These are phyloP conservation scores for Penicillium sp. DNA, from an alignment of 2,329 filamentous ascomycete genomes.

Conservation along the genomic window DNA sequence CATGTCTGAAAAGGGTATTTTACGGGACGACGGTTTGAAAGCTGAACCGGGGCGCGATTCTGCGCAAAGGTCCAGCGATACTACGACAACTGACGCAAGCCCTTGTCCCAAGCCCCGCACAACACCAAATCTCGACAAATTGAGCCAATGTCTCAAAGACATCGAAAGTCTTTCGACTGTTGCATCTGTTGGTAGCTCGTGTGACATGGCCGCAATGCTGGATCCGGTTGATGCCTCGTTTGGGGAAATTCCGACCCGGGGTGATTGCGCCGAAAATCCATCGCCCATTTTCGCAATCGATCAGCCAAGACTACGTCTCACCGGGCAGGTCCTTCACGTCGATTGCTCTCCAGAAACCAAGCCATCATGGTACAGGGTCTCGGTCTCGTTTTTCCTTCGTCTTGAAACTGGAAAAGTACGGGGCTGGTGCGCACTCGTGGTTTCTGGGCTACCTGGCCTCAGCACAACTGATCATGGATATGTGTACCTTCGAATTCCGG, in stretches of 20 bases:
- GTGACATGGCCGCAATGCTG: slow-evolving; percentile 1
- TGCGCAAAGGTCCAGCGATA: no score
- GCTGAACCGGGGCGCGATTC: no score
- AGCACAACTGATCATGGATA: slow-evolving; percentile 20
- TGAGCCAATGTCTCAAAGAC: neutral
- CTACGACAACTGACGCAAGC: neutral
- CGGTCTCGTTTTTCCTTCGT: slow-evolving; percentile 14
- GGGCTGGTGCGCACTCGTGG: slow-evolving; percentile 24
- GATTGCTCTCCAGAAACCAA: slow-evolving; percentile 9
- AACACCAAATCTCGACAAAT: neutral
- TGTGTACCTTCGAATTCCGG: slow-evolving; percentile 26
- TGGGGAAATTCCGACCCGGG: neutral
- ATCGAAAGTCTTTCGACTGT: slow-evolving; percentile 10
- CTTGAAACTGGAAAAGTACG: slow-evolving; percentile 14
- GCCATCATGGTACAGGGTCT: slow-evolving; percentile 17
- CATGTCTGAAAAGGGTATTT: no score
- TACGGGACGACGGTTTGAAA: no score
- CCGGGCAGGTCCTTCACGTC: slow-evolving; percentile 17
- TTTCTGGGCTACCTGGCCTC: slow-evolving; percentile 27
- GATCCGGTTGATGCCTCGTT: neutral
- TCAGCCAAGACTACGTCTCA: slow-evolving; percentile 10
- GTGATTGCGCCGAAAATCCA: neutral
- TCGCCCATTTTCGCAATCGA: neutral
- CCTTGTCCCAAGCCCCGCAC: neutral
- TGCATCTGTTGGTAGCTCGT: slow-evolving; percentile 10